Conservation (phyloP, 1,139 yeast genomes). For the Taiozyma sp. region DNA sequence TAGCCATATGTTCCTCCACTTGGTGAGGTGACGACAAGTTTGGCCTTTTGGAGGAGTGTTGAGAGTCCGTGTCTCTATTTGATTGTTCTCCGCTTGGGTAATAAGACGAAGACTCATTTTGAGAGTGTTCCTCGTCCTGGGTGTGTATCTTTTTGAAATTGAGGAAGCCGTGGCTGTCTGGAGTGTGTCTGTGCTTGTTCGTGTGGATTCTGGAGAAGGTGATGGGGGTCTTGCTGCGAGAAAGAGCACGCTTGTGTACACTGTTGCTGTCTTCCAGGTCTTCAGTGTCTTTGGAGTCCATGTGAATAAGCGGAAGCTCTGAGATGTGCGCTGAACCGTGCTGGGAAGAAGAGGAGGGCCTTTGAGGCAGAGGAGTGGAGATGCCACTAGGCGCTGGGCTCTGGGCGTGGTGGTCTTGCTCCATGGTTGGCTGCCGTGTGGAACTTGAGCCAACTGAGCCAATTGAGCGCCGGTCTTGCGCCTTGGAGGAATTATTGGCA, state of each 20-base stretch:
- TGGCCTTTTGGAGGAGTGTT: conserved; percentile 1
- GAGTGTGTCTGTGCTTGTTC: not conserved
- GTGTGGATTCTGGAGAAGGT: not conserved
- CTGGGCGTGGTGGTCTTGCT: not conserved
- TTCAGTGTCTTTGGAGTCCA: not conserved
- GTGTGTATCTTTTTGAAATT: not conserved
- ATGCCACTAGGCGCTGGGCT: not conserved
- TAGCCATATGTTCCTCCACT: conserved; percentile 16
- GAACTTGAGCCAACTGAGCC: not conserved
- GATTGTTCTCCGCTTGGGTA: not conserved
- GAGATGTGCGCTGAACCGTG: not conserved
- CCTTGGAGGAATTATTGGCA: not conserved
- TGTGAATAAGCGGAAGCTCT: not conserved
- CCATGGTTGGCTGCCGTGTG: no score
- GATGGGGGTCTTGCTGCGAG: not conserved
- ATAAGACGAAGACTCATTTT: not conserved
- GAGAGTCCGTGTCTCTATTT: not conserved
- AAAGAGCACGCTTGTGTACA: not conserved
- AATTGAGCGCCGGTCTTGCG: not conserved
- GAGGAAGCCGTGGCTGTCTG: not conserved
- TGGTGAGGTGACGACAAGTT: not conserved
- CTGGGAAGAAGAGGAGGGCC: not conserved
- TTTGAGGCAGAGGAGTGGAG: not conserved
- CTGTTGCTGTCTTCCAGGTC: not conserved
- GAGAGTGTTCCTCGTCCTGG: not conserved